Base-by-base conservation (phyloP, 164 flowering plant species). In the Aristolochia contorta region DNA sequence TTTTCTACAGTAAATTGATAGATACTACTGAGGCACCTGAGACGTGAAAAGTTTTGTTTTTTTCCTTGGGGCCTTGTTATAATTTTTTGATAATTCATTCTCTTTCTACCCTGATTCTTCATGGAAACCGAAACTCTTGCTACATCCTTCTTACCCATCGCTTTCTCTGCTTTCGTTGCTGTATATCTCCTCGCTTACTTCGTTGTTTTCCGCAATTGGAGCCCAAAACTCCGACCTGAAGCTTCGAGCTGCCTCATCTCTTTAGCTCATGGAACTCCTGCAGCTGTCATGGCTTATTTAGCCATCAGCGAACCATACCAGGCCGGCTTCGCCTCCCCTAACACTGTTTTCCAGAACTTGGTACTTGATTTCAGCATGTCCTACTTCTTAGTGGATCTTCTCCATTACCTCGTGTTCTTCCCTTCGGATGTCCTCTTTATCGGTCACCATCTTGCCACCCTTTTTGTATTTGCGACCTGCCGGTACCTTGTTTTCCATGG, bases 161-260 rank as follows among this genome's bases (percentile, higher is more conserved):
- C 88, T 70, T 75, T 84, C 72, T 45, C 76, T 8, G 60, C 72
- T 46, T 89, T 78, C 69, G 20, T 81, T 30, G 2, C 43, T 55
- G 65, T 85, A 57, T 91, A 91, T 67, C 67, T 86, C 54, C 0
- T 69, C 4, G 87, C 77, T 6, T 71, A 80, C 72, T 80, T 77
- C 68, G 15, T 74, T 55, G 73, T 89, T 30, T 87, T 89, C 78
- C 79, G 82, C 0, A 67, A 48, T 24, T 85, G 91, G 91, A 66
- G 60, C 67, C 71, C 81, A 19, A 78, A 84, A 57, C 59, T 58
- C 66, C 81, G 96, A 8, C 82, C 86, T 15, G 92, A 85, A 63
- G 95, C 91, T 7, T 69, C 95, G 12, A 82, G 89, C 72, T 92
- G 98, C 74, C 37, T 78, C 45, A 89, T 87, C 70, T 92, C 97